Evolutionary conservation across 2,329 filamentous ascomycete species (phyloP).

Genomic region (Didymella arachidicola): DNA sequence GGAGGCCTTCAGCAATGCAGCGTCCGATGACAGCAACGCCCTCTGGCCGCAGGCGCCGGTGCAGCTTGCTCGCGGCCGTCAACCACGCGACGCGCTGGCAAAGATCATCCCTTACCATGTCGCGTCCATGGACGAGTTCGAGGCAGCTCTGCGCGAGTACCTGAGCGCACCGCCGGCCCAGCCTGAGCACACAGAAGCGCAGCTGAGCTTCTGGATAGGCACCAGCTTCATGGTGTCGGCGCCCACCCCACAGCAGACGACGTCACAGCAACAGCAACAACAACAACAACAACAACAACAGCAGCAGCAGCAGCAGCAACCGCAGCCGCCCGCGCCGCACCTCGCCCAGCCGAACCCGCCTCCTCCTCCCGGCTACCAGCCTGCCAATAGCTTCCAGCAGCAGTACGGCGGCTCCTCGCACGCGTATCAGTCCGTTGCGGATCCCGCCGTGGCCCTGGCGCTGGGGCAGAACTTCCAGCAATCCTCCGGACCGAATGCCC

Average conservation of each 20-base stretch:
- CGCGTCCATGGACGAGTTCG: constrained; percentile 47
- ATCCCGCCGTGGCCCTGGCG: constrained; percentile 37
- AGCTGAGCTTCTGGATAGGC: constrained; percentile 50
- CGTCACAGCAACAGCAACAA: constrained; percentile 5
- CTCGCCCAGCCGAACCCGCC: constrained; percentile 27
- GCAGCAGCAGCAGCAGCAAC: background rate
- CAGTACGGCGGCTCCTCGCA: constrained; percentile 9
- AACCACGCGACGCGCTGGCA: constrained; percentile 48
- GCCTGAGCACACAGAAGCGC: constrained; percentile 50
- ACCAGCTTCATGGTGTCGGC: constrained; percentile 45
- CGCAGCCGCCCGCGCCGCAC: background rate
- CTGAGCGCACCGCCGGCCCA: constrained; percentile 43
- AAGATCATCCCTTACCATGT: constrained; percentile 44
- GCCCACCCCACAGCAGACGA: constrained; percentile 7
- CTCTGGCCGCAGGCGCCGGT: constrained; percentile 35
- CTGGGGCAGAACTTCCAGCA: constrained; percentile 31
- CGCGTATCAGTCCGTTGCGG: constrained; percentile 36
- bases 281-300: constrained; percentile 4
- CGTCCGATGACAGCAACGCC: constrained; percentile 26
- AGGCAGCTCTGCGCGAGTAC: constrained; percentile 47
- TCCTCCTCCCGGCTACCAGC: constrained; percentile 41
- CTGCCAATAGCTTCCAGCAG: constrained; percentile 26
- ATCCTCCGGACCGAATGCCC: background rate
- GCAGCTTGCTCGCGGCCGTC: constrained; percentile 47
- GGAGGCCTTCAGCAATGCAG: constrained; percentile 14